Evolutionary conservation across 495 filamentous ascomycete species (phyloP), one percentile per base, ranked within the genome.

Genomic region (Neurospora sp.): DNA sequence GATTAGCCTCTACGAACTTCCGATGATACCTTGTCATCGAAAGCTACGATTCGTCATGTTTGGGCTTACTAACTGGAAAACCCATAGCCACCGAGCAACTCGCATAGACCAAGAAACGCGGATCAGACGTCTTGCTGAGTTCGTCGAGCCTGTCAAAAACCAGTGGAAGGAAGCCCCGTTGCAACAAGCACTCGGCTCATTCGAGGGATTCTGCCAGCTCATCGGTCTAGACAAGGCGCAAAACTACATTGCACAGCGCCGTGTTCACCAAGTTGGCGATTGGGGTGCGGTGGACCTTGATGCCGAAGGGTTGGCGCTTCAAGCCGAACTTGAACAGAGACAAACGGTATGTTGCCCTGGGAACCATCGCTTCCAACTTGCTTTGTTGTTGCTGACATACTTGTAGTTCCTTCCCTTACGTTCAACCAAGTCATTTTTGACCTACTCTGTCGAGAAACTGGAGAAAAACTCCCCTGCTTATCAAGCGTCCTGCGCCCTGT

Each of bases 361-460:
- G 40, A 54, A 8, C 39, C 10, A 34, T n/a, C 24, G 15, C 9
- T 45, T 21, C 54, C 42, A 21, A n/a, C 4, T 34, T 24, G 11
- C 31, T 15, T 39, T 54, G 36, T 34, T 34, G 17, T 34, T 75
- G 34, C 74, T 80, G n/a, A 76, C 36, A 39, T 69, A 72, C 70
- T 21, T 37, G n/a, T 76, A 93, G 88, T 82, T 86, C 74, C 81
- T 98, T 8, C 96, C 96, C 8, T 82, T 98, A 69, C 90, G 94
- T 72, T 86, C 91, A 15, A 98, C 95, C 7, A 98, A 97, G 76
- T 91, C 92, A 0, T 92, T 98, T 82, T 82, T 99, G 34, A 92
- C 91, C 2, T 93, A 93, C 37, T 96, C 94, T 0, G 94, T 93
- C 2, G 96, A 99, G 71, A 95, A 94, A 78, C 80, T 97, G 17